Conservation (phyloP, 306 rosid species). For the Pueraria montana region DNA sequence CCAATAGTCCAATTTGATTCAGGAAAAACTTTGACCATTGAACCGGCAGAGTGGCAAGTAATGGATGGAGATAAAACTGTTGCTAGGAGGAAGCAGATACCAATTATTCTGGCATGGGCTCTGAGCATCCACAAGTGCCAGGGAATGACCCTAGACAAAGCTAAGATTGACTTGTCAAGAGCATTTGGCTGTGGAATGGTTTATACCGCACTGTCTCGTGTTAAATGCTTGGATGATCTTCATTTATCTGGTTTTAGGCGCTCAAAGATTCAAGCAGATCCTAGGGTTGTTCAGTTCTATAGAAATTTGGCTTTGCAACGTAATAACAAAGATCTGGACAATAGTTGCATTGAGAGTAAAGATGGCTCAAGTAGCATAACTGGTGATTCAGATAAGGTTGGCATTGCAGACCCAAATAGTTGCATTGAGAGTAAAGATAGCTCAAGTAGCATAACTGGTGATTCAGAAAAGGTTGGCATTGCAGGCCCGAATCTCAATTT, state of each 20-base stretch:
- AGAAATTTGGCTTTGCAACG: constrained; percentile 35
- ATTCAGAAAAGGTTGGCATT: constrained; percentile 2
- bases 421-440: constrained; percentile 10
- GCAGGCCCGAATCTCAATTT: neutral
- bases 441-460: neutral
- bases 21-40: constrained; percentile 43
- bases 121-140: constrained; percentile 73
- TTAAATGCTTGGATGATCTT: constrained; percentile 61
- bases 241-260: constrained; percentile 55
- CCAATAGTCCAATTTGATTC: constrained; percentile 65
- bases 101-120: constrained; percentile 69
- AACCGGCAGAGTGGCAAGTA: constrained; percentile 56
- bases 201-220: constrained; percentile 64
- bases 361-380: constrained; percentile 8
- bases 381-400: constrained; percentile 4
- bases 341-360: constrained; percentile 22
- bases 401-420: neutral
- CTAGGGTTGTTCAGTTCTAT: constrained; percentile 56
- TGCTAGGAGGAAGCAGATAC: constrained; percentile 65
- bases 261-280: constrained; percentile 56
- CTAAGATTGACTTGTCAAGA: constrained; percentile 54
- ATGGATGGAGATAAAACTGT: constrained; percentile 52
- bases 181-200: constrained; percentile 69
- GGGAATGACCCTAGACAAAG: constrained; percentile 65
- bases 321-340: constrained; percentile 15